phyloP scores from a whole-genome alignment of 306 rosid species.

The Fragaria iinumae region DNA sequence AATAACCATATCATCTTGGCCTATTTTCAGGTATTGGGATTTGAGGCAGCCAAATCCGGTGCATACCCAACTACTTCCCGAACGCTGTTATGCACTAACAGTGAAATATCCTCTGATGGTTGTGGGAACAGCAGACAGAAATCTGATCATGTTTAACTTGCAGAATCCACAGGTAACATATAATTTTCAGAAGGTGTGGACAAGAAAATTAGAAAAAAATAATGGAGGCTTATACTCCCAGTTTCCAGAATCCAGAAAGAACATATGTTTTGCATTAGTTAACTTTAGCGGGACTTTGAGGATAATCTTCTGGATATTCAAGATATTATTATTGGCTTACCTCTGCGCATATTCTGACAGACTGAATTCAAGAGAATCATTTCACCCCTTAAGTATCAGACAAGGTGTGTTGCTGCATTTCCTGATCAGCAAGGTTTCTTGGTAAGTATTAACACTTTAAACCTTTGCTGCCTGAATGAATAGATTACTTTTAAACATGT shows the following conservation, averaged over 20 bases:
- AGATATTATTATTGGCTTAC: neutral
- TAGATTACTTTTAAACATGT: neutral
- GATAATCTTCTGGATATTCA: neutral
- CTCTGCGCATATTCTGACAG: slow-evolving; percentile 39
- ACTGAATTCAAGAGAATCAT: slow-evolving; percentile 70
- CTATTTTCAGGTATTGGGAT: slow-evolving; percentile 63
- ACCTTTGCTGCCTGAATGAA: neutral
- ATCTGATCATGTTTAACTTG: slow-evolving; percentile 69
- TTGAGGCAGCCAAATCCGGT: slow-evolving; percentile 82
- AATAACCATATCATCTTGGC: slow-evolving; percentile 1
- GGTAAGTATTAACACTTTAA: slow-evolving; percentile 37
- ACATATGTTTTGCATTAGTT: neutral
- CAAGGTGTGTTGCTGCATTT: slow-evolving; percentile 92
- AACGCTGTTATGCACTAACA: slow-evolving; percentile 61
- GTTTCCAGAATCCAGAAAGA: neutral
- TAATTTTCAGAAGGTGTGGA: neutral
- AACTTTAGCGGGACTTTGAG: neutral
- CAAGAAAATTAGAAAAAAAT: neutral
- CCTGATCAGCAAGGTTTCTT: slow-evolving; percentile 95
- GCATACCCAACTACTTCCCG: slow-evolving; percentile 78
- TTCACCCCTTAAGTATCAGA: slow-evolving; percentile 91
- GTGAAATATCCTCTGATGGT: slow-evolving; percentile 80
- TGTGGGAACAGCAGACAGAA: slow-evolving; percentile 84
- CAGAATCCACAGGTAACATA: slow-evolving; percentile 70
- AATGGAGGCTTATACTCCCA: neutral